These are phyloP conservation scores for Phialophora chinensis DNA, from an alignment of 2,329 filamentous ascomycete genomes.

Conservation along the genomic window DNA sequence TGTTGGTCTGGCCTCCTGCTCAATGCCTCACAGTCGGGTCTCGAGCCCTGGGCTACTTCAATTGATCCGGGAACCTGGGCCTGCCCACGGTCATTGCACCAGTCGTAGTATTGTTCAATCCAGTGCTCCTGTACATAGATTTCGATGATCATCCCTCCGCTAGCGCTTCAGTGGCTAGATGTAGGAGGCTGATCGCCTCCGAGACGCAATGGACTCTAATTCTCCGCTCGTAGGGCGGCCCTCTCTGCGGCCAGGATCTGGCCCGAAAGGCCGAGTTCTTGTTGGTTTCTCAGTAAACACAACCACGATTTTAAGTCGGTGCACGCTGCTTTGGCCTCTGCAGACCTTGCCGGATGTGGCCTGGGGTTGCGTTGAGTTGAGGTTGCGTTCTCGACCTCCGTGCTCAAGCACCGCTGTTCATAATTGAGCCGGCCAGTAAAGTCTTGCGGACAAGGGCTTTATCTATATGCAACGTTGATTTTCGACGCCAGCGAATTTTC, in stretches of 20 bases:
- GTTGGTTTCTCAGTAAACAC: background rate
- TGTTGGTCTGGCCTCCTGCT: background rate
- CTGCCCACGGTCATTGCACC: background rate
- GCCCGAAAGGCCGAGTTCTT: background rate
- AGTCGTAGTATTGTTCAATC: background rate
- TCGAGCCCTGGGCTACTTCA: background rate
- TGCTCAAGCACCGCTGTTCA: background rate
- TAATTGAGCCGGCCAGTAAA: conserved; percentile 1
- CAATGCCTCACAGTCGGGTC: background rate
- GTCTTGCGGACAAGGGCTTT: conserved; percentile 2
- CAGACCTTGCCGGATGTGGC: conserved; percentile 2
- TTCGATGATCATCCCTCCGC: background rate
- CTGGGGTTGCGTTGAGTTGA: conserved; percentile 3
- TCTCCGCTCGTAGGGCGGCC: background rate
- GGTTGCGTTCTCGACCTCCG: conserved; percentile 5
- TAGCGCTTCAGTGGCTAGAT: background rate
- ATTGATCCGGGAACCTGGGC: background rate
- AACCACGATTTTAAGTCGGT: background rate
- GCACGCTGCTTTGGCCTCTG: background rate
- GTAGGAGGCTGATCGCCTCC: background rate
- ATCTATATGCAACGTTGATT: conserved; percentile 8
- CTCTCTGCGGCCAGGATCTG: background rate
- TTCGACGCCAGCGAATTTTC: background rate
- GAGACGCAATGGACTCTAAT: background rate
- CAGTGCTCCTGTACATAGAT: background rate